Evolutionary conservation across 2,329 filamentous ascomycete species (phyloP), one percentile per base, ranked within the genome.

Genomic region (Aspergillus luchuensis): DNA sequence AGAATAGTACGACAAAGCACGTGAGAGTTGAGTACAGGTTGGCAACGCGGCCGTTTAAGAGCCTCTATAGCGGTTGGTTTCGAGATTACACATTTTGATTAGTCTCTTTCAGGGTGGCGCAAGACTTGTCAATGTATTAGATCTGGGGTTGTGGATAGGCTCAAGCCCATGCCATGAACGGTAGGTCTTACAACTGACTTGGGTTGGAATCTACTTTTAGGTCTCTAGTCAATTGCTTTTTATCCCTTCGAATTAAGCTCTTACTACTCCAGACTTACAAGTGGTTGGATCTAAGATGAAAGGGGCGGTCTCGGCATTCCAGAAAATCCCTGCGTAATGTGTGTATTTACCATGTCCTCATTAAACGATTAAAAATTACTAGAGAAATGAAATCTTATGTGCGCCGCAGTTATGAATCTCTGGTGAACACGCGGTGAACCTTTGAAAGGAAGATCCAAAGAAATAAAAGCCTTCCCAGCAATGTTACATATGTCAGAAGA

Each of bases 361-460:
- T 62, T 60, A 62, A 53, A 58, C 36, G 25, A 62, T 62, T 62
- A 62, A 54, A 54, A 50, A 51, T 51, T 51, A 48, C 41, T 61
- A 54, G 39, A 55, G 30, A 57, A 62, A 25, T 41, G 57, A 59
- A 55, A 52, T 61, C 47, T 55, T 65, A 65, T 60, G 58, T 63
- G 63, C 65, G 65, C 61, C 57, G 56, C 60, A 53, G 53, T 38
- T 45, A 60, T 56, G 49, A 43, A 56, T 62, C 62, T 61, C 59
- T 56, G 45, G 55, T 56, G 63, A 47, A 59, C 63, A 64, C 58
- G 60, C 52, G 54, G 55, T 48, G 61, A 45, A 59, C 58, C 23
- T 36, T 56, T 56, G 53, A 60, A 36, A 52, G n/a, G 48, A 58
- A 58, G 45, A 36, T 36, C 33, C 33, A 47, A 50, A 28, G n/a